These are phyloP conservation scores for Candida sp. DNA, from an alignment of 1,139 yeast species.

Conservation along the genomic window DNA sequence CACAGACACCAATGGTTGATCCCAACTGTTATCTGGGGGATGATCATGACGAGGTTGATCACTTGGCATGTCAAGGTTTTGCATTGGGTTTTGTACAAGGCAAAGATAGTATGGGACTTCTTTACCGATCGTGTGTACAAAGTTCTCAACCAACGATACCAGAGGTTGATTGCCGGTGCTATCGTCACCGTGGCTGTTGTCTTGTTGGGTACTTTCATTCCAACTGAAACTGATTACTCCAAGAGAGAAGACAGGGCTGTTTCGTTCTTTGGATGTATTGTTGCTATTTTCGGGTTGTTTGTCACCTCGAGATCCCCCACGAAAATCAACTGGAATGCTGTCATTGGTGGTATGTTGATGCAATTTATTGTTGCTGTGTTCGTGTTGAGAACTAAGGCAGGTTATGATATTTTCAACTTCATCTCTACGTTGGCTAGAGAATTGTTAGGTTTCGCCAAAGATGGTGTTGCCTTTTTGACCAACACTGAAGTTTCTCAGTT, in stretches of 20 bases:
- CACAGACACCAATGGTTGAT: constrained; percentile 65
- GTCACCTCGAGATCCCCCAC: constrained; percentile 51
- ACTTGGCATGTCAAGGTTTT: constrained; percentile 56
- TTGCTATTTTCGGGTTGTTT: constrained; percentile 51
- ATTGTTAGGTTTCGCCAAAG: constrained; percentile 62
- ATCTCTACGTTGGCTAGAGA: constrained; percentile 63
- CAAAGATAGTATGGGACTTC: constrained; percentile 44
- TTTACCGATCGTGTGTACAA: constrained; percentile 44
- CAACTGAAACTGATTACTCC: constrained; percentile 54
- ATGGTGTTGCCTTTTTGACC: constrained; percentile 67
- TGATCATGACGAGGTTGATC: constrained; percentile 57
- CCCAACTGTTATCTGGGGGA: constrained; percentile 62
- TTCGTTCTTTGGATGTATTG: constrained; percentile 61
- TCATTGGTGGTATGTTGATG: constrained; percentile 64
- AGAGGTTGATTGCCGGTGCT: constrained; percentile 51
- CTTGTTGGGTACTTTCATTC: constrained; percentile 59
- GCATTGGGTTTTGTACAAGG: constrained; percentile 28
- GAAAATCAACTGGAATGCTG: constrained; percentile 63
- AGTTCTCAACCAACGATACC: constrained; percentile 34
- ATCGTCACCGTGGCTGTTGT: constrained; percentile 50
- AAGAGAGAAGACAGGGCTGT: constrained; percentile 58
- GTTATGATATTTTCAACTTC: constrained; percentile 68
- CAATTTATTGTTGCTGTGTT: constrained; percentile 66
- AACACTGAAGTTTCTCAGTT: constrained; percentile 38
- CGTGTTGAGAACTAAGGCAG: constrained; percentile 63